These are phyloP conservation scores for Hypocrella siamensis DNA, from an alignment of 2,329 filamentous ascomycete species.

Conservation along the genomic window DNA sequence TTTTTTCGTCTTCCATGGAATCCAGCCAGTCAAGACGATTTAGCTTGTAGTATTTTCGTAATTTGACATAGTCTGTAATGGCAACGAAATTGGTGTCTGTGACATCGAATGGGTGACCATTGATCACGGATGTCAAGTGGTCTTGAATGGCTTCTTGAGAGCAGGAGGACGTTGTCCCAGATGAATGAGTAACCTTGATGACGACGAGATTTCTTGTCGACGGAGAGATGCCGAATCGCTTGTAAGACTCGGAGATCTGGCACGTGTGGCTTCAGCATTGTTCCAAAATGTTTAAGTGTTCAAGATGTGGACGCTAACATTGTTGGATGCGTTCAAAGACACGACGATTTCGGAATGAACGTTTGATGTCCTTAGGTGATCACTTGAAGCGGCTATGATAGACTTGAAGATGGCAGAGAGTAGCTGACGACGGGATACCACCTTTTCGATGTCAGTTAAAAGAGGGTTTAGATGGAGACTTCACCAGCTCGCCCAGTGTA, in stretches of 20 bases:
- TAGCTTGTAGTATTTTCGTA: slow-evolving; percentile 80
- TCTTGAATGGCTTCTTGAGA: slow-evolving; percentile 31
- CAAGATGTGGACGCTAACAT: slow-evolving; percentile 30
- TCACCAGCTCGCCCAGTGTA: too few relatives aligned
- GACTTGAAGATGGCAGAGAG: slow-evolving; percentile 65
- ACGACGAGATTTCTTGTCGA: slow-evolving; percentile 58
- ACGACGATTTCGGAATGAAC: slow-evolving; percentile 82
- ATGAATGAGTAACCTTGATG: slow-evolving; percentile 55
- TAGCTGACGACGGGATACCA: slow-evolving; percentile 57
- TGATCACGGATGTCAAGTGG: slow-evolving; percentile 46
- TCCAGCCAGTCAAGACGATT: slow-evolving; percentile 41
- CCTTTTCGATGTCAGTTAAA: slow-evolving; percentile 20
- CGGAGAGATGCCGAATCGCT: slow-evolving; percentile 67
- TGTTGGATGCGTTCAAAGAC: slow-evolving; percentile 66
- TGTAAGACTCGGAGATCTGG: slow-evolving; percentile 83
- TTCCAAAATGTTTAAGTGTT: too few relatives aligned
- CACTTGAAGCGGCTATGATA: slow-evolving; percentile 46
- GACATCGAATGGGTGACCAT: slow-evolving; percentile 44
- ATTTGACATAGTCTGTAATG: slow-evolving; percentile 48
- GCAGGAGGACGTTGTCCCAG: slow-evolving; percentile 20
- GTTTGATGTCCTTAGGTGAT: slow-evolving; percentile 60
- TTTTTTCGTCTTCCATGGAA: slow-evolving; percentile 23
- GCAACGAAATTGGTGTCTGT: slow-evolving; percentile 45
- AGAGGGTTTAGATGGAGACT: too few relatives aligned
- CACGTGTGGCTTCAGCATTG: too few relatives aligned